Base-by-base conservation (phyloP, 805 yeast species). In the Yarrowia sp. region DNA sequence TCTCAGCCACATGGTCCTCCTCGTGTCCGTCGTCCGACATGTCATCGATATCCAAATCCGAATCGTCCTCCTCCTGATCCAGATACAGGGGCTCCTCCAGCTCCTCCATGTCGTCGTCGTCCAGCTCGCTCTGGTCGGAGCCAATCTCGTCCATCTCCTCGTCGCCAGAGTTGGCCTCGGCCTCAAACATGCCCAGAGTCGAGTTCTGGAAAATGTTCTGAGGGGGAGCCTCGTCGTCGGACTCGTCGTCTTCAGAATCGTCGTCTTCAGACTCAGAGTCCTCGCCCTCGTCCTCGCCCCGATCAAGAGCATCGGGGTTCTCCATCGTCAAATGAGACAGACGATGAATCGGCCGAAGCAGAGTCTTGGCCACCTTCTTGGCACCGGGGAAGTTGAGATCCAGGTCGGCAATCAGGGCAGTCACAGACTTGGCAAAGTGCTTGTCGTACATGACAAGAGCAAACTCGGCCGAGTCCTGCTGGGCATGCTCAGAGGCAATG, bases 101-200 rank as follows among this genome's bases (percentile, higher is more conserved):
- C 42, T 65, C 67, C 38, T 38, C 43, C 49, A 48, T 52, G n/a
- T 69, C 70, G 32, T 40, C 67, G 16, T 61, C 70, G 26, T 50
- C 61, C 16, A 42, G 45, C 63, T 63, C 69, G 14, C 55, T 67
- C 32, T 53, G 35, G 43, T 58, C 52, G 14, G 68, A 58, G 15
- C 38, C 49, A 36, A 46, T 49, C 15, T 64, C 69, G 10, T 46
- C 69, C 58, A 46, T 64, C 40, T 50, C 69, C 55, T 65, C 70
- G 40, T 67, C 52, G 22, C 16, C 50, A 32, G 43, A 48, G 19
- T 85, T 83, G 65, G 89, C 95, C 42, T 84, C 90, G 48, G 90
- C 88, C 73, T 94, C 98, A 76, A 89, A 94, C 96, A 94, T 93
- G 1, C 97, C 98, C 49, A 94, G 81, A 0, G 98, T 91, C 0